phyloP scores from a whole-genome alignment of 768 basidiomycete genomes.

The Naganishia kalamii region DNA sequence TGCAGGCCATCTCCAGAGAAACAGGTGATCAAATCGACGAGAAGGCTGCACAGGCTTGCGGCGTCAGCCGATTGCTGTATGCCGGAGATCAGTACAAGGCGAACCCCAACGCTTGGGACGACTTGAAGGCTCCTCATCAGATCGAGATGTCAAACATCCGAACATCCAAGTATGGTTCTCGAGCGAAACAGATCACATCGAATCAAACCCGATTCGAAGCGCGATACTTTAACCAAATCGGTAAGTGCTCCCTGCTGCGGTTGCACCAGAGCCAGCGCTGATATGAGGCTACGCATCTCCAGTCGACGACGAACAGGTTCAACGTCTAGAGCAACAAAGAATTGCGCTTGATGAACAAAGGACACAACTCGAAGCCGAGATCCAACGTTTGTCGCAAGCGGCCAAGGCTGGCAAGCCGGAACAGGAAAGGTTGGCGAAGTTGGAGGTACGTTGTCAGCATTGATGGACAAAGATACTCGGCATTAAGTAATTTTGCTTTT shows the following conservation, averaged over 20 bases:
- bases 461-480: not conserved
- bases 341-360: not conserved
- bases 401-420: slow-evolving; percentile 3
- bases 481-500: not conserved
- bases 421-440: not conserved
- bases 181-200: slow-evolving; percentile 8
- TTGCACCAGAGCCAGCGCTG: not conserved
- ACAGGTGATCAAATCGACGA: not conserved
- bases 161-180: slow-evolving; percentile 8
- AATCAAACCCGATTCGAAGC: slow-evolving; percentile 5
- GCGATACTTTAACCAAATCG: slow-evolving; percentile 10
- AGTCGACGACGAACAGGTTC: slow-evolving; percentile 11
- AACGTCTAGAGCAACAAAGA: not conserved
- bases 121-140: not conserved
- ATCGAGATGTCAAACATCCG: slow-evolving; percentile 7
- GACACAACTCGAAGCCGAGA: not conserved
- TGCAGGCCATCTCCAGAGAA: slow-evolving; percentile 9
- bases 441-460: not conserved
- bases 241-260: no score
- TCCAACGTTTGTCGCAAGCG: not conserved
- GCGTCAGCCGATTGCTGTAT: not conserved
- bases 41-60: not conserved
- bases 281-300: not conserved
- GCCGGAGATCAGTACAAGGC: not conserved
- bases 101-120: slow-evolving; percentile 3